Conservation (phyloP, 495 filamentous ascomycete genomes). For the Aspergillus saccharolyticus region DNA sequence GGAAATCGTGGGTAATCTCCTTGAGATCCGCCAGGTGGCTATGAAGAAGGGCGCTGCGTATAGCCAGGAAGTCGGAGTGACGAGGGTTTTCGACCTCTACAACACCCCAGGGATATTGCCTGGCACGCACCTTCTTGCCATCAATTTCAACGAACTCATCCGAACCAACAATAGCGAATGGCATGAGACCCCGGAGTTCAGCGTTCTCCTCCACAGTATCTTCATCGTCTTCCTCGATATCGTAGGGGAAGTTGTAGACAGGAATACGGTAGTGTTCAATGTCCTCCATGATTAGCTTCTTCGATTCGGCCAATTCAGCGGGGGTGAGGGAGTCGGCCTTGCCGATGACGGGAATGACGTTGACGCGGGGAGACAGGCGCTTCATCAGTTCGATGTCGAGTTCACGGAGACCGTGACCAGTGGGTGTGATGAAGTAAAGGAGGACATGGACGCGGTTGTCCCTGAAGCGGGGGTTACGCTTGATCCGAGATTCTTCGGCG, state of each 20-base stretch:
- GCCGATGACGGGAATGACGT: conserved; percentile 98
- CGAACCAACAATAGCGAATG: conserved; percentile 95
- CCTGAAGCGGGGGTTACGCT: conserved; percentile 98
- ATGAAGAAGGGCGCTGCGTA: conserved; percentile 92
- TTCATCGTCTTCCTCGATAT: conserved; percentile 98
- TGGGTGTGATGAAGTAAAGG: conserved; percentile 98
- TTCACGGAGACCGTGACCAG: conserved; percentile 95
- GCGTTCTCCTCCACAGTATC: conserved; percentile 99
- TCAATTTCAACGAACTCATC: conserved; percentile 94
- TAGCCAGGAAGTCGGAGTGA: conserved; percentile 96
- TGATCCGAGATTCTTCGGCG: conserved; percentile 98
- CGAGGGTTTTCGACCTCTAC: conserved; percentile 99
- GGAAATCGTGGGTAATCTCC: conserved; percentile 99
- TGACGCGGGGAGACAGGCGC: conserved; percentile 94
- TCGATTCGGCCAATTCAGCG: conserved; percentile 93
- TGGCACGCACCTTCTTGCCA: conserved; percentile 82
- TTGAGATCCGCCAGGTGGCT: conserved; percentile 96
- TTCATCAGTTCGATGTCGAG: conserved; percentile 99
- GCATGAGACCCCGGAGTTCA: conserved; percentile 94
- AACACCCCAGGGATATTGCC: conserved; percentile 98
- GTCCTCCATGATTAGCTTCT: conserved; percentile 99
- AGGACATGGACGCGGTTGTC: conserved; percentile 98
- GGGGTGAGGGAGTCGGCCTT: conserved; percentile 97
- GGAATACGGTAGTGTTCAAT: conserved; percentile 99
- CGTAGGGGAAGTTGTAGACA: conserved; percentile 99